Evolutionary conservation across 2,329 filamentous ascomycete genomes (phyloP), one percentile per base, ranked within the genome.

Genomic region (Plectosphaerella cucumerina): DNA sequence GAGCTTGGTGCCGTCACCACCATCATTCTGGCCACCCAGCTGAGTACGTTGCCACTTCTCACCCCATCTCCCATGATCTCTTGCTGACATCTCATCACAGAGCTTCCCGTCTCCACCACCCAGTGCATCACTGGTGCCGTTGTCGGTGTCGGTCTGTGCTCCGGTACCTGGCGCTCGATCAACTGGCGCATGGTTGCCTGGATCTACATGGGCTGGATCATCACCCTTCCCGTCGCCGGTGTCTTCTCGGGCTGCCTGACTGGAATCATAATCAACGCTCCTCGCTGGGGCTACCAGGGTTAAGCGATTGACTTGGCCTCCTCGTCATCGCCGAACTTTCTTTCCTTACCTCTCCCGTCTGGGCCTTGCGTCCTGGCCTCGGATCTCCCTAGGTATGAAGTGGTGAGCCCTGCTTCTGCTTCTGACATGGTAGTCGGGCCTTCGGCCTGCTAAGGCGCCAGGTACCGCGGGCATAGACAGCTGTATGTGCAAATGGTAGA

Each of bases 101-200:
- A 77, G 49, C 76, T 86, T 2, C 83, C 83, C 2, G 75, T 86
- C 31, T 85, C 81, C 2, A 86, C 83, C 1, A 84, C 82, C 0
- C 82, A 85, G 68, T 86, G 82, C 63, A 83, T 84, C 59, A 81
- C 76, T 41, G 81, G 81, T 44, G 77, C 81, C 41, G 84, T 80
- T 18, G 81, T 85, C 44, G 81, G 81, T 53, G 81, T 85, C 47
- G 82, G 80, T 52, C 74, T 85, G 17, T 83, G 80, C 67, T 81
- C 79, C 44, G 81, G 81, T 22, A 75, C 75, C 44, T 76, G 74
- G 71, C 72, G 75, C 45, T 76, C 80, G 23, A 80, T 85, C 59
- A 85, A 85, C 69, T 85, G 79, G 78, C 75, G 80, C 53, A 81
- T 82, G 73, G 76, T 84, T 5, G 74, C 68, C 6, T 81, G 80